Conservation (phyloP, 176 grass and related monocot genomes). For the Avena sativa region DNA sequence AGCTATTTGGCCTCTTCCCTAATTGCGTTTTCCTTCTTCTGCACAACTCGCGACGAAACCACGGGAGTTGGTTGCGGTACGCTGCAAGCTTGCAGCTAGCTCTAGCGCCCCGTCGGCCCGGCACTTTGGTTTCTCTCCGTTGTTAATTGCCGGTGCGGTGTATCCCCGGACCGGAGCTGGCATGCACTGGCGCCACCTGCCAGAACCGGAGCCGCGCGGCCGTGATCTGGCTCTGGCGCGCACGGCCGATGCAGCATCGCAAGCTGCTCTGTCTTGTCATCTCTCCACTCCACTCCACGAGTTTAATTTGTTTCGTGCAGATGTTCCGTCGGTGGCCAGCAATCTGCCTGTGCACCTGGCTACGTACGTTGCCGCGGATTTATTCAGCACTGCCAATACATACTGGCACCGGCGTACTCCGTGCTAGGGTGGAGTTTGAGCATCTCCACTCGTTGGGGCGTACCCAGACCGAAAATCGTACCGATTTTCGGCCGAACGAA, state of each 20-base stretch:
- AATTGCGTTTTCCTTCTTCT: not conserved
- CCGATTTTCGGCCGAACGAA: too few relatives aligned
- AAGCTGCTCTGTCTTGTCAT: too few relatives aligned
- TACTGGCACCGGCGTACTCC: not conserved
- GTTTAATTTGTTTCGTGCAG: not conserved
- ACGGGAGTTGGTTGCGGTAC: not conserved
- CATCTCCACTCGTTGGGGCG: too few relatives aligned
- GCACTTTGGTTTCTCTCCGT: not conserved
- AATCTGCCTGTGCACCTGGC: not conserved
- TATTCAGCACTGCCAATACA: not conserved
- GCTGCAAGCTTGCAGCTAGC: not conserved
- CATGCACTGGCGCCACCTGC: not conserved
- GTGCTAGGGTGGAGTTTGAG: not conserved
- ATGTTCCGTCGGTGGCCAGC: not conserved
- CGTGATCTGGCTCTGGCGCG: not conserved
- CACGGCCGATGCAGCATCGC: too few relatives aligned
- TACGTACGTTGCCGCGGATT: not conserved
- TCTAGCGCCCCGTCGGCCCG: not conserved
- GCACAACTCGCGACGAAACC: not conserved
- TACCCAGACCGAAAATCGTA: too few relatives aligned
- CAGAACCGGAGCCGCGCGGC: not conserved
- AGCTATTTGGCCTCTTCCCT: not conserved
- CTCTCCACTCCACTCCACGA: not conserved
- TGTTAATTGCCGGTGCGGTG: too few relatives aligned
- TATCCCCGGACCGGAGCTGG: too few relatives aligned